Conservation (phyloP, 176 grass and related monocot genomes). For the Triticum monococcum region DNA sequence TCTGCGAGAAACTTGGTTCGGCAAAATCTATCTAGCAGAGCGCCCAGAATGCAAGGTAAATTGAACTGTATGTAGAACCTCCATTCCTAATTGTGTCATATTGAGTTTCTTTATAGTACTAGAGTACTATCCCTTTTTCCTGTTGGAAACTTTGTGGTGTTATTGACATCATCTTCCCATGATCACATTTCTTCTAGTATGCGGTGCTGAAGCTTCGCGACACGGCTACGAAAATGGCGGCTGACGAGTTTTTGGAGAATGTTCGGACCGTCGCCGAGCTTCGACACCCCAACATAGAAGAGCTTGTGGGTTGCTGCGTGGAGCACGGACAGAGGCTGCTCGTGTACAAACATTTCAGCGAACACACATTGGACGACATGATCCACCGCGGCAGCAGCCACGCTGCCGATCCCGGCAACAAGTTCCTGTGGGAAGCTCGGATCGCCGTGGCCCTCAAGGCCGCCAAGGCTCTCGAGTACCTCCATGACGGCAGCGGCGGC, state of each 20-base stretch:
- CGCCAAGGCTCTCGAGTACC: constrained; percentile 57
- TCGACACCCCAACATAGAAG: constrained; percentile 44
- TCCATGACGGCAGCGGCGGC: constrained; percentile 23
- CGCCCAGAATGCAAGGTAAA: constrained; percentile 46
- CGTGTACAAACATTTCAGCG: constrained; percentile 55
- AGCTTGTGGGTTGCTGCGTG: constrained; percentile 55
- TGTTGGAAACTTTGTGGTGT: background rate
- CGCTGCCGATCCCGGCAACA: background rate
- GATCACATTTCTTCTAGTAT: constrained; percentile 5
- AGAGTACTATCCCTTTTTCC: background rate
- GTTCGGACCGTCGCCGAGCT: constrained; percentile 29
- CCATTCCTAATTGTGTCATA: background rate
- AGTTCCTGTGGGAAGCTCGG: constrained; percentile 46
- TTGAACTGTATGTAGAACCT: background rate
- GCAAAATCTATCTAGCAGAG: constrained; percentile 47
- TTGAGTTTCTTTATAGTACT: background rate
- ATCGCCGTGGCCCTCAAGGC: constrained; percentile 42
- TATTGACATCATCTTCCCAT: background rate
- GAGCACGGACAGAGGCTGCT: constrained; percentile 53
- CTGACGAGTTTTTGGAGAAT: constrained; percentile 33
- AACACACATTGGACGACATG: constrained; percentile 37
- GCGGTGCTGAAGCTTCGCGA: constrained; percentile 48
- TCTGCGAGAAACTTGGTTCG: constrained; percentile 25
- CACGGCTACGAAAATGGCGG: background rate
- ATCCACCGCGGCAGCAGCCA: background rate